Conservation (phyloP, 108 stramenopile species). For the Craspedostauros australis region DNA sequence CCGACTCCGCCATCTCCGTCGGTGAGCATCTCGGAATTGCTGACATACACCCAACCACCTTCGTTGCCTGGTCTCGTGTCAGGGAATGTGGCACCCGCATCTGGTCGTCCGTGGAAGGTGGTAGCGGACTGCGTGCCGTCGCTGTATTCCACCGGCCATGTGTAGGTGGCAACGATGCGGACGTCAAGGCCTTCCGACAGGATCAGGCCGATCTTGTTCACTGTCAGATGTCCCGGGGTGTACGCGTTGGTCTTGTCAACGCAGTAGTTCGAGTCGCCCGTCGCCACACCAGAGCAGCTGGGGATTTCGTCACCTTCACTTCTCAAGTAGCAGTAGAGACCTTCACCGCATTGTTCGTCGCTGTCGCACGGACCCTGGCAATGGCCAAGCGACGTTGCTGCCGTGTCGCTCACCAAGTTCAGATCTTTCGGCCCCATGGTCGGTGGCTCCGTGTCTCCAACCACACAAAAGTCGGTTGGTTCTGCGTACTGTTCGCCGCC, state of each 20-base stretch:
- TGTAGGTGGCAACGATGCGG: not conserved
- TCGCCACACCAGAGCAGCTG: no score
- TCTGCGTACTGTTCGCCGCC: not conserved
- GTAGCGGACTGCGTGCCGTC: not conserved
- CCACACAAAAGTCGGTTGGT: not conserved
- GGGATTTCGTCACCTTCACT: slow-evolving; percentile 3
- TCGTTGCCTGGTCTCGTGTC: not conserved
- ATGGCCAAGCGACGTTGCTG: not conserved
- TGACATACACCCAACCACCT: slow-evolving; percentile 30
- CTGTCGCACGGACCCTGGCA: slow-evolving; percentile 25
- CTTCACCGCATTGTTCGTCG: slow-evolving; percentile 8
- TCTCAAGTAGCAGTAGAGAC: slow-evolving; percentile 12
- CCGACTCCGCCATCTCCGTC: slow-evolving; percentile 34
- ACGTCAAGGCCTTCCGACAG: not conserved
- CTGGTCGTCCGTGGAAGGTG: slow-evolving; percentile 23
- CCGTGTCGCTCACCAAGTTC: no score
- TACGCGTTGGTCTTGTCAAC: no score
- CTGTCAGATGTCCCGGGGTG: slow-evolving; percentile 5
- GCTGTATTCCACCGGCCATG: not conserved
- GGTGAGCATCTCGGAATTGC: slow-evolving; percentile 15
- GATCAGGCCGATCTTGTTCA: not conserved
- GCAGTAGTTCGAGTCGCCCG: no score
- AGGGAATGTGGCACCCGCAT: slow-evolving; percentile 16
- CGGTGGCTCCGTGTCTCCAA: not conserved
- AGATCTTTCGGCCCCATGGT: not conserved